Conservation (phyloP, 768 basidiomycete species). For the Chlorophyllum brunneum region DNA sequence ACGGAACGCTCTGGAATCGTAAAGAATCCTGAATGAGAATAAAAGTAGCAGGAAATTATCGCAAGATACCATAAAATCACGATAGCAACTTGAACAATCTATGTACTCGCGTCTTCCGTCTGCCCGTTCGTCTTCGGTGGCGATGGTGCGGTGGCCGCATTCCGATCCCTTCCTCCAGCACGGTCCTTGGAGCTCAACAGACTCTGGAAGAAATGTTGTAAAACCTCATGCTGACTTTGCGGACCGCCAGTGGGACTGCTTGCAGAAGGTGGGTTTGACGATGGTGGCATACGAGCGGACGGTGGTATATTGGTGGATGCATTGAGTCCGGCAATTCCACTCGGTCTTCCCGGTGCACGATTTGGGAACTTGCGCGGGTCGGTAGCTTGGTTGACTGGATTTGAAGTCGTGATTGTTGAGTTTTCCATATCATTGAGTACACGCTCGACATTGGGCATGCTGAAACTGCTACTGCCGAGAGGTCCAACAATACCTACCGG, state of each 20-base stretch:
- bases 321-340: constrained; percentile 37
- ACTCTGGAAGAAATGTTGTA: constrained; percentile 87
- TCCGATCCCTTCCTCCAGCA: constrained; percentile 21
- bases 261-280: constrained; percentile 27
- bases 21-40: not conserved
- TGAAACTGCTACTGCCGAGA: constrained; percentile 83
- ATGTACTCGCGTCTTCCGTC: constrained; percentile 34
- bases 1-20: not conserved
- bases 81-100: constrained; percentile 7
- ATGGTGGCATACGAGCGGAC: constrained; percentile 33
- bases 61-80: constrained; percentile 13
- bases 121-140: constrained; percentile 14
- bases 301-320: constrained; percentile 27
- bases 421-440: constrained; percentile 88
- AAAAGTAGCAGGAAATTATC: constrained; percentile 11
- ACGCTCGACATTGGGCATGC: constrained; percentile 81
- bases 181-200: constrained; percentile 70
- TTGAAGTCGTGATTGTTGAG: constrained; percentile 30
- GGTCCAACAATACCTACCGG: constrained; percentile 88
- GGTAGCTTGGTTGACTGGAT: constrained; percentile 20
- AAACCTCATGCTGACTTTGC: constrained; percentile 77
- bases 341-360: constrained; percentile 30
- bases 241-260: constrained; percentile 31
- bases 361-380: constrained; percentile 25
- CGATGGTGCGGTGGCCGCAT: constrained; percentile 4